These are phyloP conservation scores for Fragaria iinumae DNA, from an alignment of 306 rosid genomes.

Conservation along the genomic window DNA sequence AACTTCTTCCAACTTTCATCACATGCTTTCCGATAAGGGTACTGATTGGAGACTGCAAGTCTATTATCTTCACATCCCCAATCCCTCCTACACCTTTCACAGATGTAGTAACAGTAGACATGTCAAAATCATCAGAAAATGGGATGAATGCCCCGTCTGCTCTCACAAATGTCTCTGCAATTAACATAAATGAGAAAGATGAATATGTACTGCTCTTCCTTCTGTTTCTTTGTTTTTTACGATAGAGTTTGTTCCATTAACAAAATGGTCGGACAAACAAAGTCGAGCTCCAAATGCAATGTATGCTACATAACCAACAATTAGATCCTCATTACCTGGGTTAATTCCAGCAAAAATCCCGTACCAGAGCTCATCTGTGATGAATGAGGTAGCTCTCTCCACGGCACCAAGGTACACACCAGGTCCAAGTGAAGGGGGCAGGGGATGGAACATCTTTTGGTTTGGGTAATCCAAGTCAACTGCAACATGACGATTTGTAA, in stretches of 20 bases:
- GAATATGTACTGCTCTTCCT: not conserved
- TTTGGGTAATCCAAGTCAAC: constrained; percentile 96
- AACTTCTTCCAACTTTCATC: constrained; percentile 97
- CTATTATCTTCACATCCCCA: constrained; percentile 76
- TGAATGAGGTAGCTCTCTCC: constrained; percentile 97
- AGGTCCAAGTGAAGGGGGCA: constrained; percentile 95
- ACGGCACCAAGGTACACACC: constrained; percentile 99
- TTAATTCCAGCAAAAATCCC: constrained; percentile 99
- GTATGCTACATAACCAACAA: not conserved
- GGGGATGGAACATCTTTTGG: constrained; percentile 99
- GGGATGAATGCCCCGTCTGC: constrained; percentile 99
- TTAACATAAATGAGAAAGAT: constrained; percentile 14
- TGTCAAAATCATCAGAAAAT: constrained; percentile 95
- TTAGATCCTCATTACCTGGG: constrained; percentile 64
- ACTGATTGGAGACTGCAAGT: constrained; percentile 84
- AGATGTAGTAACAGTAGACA: constrained; percentile 80
- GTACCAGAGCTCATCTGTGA: constrained; percentile 98
- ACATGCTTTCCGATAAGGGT: constrained; percentile 92
- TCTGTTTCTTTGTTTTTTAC: not conserved
- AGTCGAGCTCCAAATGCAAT: not conserved
- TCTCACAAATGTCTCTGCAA: constrained; percentile 94
- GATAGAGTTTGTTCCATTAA: not conserved
- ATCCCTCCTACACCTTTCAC: constrained; percentile 88
- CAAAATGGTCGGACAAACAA: not conserved
- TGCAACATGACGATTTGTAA: constrained; percentile 97